A percentile compares a stretch with the other conserved stretches of the same genome.
Evolutionary conservation across 2,329 filamentous ascomycete genomes (phyloP).

Genomic region (Cephalotrichum gorgonifer): DNA sequence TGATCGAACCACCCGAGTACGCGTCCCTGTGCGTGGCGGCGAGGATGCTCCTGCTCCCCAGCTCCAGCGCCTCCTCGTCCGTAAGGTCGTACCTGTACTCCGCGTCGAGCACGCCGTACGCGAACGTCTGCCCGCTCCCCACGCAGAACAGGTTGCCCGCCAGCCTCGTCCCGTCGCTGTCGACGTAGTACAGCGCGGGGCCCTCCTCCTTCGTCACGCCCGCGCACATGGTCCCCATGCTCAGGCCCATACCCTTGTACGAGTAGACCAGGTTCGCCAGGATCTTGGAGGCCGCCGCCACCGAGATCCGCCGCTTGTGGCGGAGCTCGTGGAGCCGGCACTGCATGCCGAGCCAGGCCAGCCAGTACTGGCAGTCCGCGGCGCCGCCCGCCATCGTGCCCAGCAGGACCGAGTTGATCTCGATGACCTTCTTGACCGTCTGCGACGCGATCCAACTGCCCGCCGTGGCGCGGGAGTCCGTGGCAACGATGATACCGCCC

Average conservation of each 20-base stretch:
- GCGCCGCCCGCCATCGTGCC: constrained; percentile 98
- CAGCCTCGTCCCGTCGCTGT: constrained; percentile 88
- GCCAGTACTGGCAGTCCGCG: constrained; percentile 99
- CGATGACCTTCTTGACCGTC: constrained; percentile 99
- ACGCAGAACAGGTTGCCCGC: constrained; percentile 96
- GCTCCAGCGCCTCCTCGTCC: constrained; percentile 79
- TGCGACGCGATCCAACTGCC: constrained; percentile 99
- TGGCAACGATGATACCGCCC: constrained; percentile 96
- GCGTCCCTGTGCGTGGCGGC: constrained; percentile 95
- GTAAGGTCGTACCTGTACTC: constrained; percentile 86
- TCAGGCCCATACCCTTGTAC: constrained; percentile 98
- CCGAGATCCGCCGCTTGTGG: constrained; percentile 97
- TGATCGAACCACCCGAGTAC: constrained; percentile 98
- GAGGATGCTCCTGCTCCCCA: constrained; percentile 85
- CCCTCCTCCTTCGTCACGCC: constrained; percentile 93
- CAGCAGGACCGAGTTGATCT: constrained; percentile 88
- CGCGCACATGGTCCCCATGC: constrained; percentile 99
- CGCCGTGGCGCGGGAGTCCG: constrained; percentile 91
- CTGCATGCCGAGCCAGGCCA: constrained; percentile 97
- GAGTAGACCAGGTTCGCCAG: constrained; percentile 96
- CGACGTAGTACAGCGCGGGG: constrained; percentile 97
- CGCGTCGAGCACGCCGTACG: constrained; percentile 93
- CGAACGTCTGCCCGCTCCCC: constrained; percentile 95
- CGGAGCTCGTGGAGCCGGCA: constrained; percentile 98
- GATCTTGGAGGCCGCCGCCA: constrained; percentile 95